Evolutionary conservation across 306 rosid genomes (phyloP), one percentile per base, ranked within the genome.

Genomic region (Dalbergia cultrata): DNA sequence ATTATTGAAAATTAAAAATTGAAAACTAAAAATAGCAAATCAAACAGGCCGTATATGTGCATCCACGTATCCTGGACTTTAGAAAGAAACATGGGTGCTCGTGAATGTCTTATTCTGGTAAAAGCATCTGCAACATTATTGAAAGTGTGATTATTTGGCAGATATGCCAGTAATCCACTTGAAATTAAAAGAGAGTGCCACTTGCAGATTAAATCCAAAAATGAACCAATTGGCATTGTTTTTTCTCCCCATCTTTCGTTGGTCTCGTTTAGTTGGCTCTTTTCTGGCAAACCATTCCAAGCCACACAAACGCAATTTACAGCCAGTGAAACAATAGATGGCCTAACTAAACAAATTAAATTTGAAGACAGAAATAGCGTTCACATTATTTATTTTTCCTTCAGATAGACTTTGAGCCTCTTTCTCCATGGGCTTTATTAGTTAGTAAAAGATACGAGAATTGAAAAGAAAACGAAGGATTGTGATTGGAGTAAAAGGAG

Each of bases 161-260:
- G 11, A 76, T 17, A 18, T 8, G 16, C 63, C 80, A 49, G 72
- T 77, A 37, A 53, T 52, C 80, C 72, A 76, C 72, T 76, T 35
- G 9, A 37, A 37, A 7, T 7, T 4, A 37, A 63, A 47, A 61
- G 13, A 60, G 60, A 76, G 13, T 16, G 9, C 79, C 70, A 44
- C 33, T 61, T 45, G 63, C 6, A 65, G 31, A 62, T 65, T 65
- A 35, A 64, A 77, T 65, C 61, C 70, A 66, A 19, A 35, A 65
- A 35, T 37, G 58, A 50, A 52, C 65, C 45, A 7, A 61, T 17
- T 34, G n/a, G 7, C 63, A 33, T 18, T 35, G 60, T 19, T 65
- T 13, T 33, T 13, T 1, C 3, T n/a, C 18, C 12, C n/a, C 21
- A 13, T 33, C 3, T 14, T 14, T 11, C 34, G 22, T 17, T 76